phyloP scores from a whole-genome alignment of 208 protist species.

The Acanthamoeba healyi region DNA sequence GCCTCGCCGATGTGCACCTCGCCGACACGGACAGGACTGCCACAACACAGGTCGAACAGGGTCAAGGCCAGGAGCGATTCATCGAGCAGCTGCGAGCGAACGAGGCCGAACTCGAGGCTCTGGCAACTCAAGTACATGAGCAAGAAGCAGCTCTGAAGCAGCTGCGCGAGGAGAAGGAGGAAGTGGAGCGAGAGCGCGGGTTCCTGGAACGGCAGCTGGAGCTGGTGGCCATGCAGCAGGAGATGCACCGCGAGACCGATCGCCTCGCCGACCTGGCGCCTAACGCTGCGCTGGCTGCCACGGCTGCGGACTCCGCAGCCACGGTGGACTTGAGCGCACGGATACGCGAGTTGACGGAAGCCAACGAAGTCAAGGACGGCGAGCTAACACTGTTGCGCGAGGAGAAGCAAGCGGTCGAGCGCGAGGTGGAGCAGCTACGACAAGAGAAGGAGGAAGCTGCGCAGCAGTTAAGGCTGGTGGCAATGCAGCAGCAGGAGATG shows the following conservation, averaged over 20 bases:
- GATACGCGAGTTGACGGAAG: no score
- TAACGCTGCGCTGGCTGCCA: no score
- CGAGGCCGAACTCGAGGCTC: background rate
- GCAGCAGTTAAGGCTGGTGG: background rate
- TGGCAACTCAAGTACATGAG: no score
- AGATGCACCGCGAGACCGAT: background rate
- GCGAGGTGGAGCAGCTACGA: no score
- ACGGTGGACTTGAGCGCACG: no score
- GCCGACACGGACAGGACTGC: background rate
- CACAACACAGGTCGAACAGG: background rate
- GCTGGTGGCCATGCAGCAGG: background rate
- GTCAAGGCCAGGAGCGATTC: no score
- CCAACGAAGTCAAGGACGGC: no score
- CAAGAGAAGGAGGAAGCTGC: background rate
- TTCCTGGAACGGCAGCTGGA: background rate
- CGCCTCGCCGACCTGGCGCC: no score
- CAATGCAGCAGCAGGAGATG: background rate
- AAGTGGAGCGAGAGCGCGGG: background rate
- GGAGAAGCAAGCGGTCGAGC: no score
- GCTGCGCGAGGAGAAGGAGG: background rate
- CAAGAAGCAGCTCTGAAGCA: background rate
- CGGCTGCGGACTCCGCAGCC: background rate
- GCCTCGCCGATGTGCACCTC: background rate
- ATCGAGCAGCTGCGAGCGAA: background rate
- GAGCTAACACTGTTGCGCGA: no score